These are phyloP conservation scores for Clonostachys rosea DNA, from an alignment of 2,329 filamentous ascomycete species.

Conservation along the genomic window DNA sequence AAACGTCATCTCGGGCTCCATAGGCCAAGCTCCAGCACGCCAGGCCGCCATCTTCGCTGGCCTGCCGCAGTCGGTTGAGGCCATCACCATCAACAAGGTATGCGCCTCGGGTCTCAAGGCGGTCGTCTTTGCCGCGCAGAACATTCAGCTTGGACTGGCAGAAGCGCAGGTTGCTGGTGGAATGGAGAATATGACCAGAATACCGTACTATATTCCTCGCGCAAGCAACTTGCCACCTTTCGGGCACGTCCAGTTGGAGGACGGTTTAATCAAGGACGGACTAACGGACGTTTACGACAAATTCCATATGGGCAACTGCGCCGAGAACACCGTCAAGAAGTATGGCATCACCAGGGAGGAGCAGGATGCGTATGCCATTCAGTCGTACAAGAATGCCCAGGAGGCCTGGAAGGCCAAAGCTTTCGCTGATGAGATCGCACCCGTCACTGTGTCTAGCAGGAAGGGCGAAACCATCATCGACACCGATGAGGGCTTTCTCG, in stretches of 20 bases:
- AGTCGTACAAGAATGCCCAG: conserved; percentile 85
- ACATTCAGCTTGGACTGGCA: conserved; percentile 86
- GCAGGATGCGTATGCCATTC: conserved; percentile 88
- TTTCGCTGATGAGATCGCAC: conserved; percentile 86
- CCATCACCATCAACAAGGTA: conserved; percentile 95
- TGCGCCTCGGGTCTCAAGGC: conserved; percentile 95
- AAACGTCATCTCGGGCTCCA: conserved; percentile 79
- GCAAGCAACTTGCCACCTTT: conserved; percentile 81
- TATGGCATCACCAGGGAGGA: conserved; percentile 74
- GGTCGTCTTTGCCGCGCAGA: conserved; percentile 83
- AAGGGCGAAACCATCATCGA: conserved; percentile 79
- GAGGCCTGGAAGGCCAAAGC: conserved; percentile 78
- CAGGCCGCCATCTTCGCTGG: conserved; percentile 89
- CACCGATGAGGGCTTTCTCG: conserved; percentile 85
- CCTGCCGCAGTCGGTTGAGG: conserved; percentile 75
- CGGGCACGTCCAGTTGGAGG: conserved; percentile 81
- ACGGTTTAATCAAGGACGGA: conserved; percentile 91
- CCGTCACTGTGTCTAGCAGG: conserved; percentile 77
- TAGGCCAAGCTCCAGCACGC: conserved; percentile 87
- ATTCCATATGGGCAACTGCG: conserved; percentile 97
- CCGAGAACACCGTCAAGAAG: conserved; percentile 91
- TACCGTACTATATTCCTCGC: conserved; percentile 85
- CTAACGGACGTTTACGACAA: conserved; percentile 95
- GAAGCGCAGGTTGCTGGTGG: conserved; percentile 90
- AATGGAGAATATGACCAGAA: conserved; percentile 96